phyloP scores from a whole-genome alignment of 2,329 filamentous ascomycete species.

The Cercospora berteroae region DNA sequence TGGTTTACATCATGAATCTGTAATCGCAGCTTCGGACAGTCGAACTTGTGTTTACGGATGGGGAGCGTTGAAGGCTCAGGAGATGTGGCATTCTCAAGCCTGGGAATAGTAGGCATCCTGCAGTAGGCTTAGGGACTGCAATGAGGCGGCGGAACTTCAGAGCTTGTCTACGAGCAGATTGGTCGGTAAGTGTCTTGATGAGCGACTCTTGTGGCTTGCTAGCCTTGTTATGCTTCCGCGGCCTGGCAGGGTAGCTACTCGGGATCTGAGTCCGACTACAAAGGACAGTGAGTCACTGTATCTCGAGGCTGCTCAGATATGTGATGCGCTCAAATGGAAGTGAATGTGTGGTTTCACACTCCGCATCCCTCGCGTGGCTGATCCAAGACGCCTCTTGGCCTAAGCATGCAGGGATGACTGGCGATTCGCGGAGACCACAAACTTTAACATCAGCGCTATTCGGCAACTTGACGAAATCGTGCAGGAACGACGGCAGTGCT shows the following conservation, averaged over 20 bases:
- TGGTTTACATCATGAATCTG: slow-evolving; percentile 52
- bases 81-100: slow-evolving; percentile 18
- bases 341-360: not conserved
- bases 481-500: not conserved
- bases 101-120: slow-evolving; percentile 19
- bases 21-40: slow-evolving; percentile 48
- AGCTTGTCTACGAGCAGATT: not conserved
- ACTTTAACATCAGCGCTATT: not conserved
- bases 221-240: not conserved
- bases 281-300: not conserved
- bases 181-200: not conserved
- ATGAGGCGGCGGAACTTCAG: not conserved
- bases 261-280: not conserved
- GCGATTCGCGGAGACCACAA: not conserved
- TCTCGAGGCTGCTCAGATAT: not conserved
- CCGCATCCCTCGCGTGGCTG: not conserved
- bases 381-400: not conserved
- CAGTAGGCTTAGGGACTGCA: not conserved
- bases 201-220: not conserved
- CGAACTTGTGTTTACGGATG: slow-evolving; percentile 36
- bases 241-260: not conserved
- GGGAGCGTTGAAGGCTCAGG: slow-evolving; percentile 20
- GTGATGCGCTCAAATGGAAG: not conserved
- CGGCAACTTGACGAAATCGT: not conserved
- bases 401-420: not conserved